Conservation (phyloP, 139 green algal species). For the Micromonas pusilla region DNA sequence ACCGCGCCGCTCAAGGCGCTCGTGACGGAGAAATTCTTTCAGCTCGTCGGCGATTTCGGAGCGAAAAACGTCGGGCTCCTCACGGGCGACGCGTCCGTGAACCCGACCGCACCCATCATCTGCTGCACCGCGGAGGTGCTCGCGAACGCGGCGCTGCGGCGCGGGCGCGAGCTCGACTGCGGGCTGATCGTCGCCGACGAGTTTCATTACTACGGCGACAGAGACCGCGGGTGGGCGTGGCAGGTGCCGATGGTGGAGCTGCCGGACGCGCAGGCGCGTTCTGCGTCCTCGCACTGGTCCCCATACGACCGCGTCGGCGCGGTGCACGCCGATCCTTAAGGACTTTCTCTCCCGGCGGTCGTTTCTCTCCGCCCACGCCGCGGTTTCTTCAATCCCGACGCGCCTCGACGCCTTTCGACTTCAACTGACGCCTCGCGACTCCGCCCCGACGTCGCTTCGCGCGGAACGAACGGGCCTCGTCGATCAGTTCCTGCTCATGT, state of each 20-base stretch:
- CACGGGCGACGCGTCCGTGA: slow-evolving; percentile 84
- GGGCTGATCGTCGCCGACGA: slow-evolving; percentile 91
- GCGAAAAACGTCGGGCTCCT: slow-evolving; percentile 61
- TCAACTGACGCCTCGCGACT: too few relatives aligned
- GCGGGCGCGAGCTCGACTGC: slow-evolving; percentile 46
- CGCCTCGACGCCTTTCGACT: too few relatives aligned
- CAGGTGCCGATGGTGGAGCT: slow-evolving; percentile 49
- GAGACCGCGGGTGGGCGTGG: slow-evolving; percentile 79
- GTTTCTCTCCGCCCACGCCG: too few relatives aligned
- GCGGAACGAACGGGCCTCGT: too few relatives aligned
- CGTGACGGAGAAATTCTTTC: slow-evolving; percentile 76
- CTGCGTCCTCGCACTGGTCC: too few relatives aligned
- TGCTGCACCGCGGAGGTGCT: slow-evolving; percentile 99
- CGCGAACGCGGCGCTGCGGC: slow-evolving; percentile 54
- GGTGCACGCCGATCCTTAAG: too few relatives aligned
- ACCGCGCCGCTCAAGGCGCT: slow-evolving; percentile 77
- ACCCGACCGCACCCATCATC: slow-evolving; percentile 74
- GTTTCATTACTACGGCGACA: slow-evolving; percentile 78
- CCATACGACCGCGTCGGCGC: too few relatives aligned
- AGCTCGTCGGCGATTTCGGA: slow-evolving; percentile 55
- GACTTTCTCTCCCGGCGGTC: too few relatives aligned
- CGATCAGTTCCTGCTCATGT: background rate
- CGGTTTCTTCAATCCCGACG: too few relatives aligned
- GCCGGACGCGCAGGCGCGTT: background rate
- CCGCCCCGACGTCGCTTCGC: too few relatives aligned